Base-by-base conservation (phyloP, 2,329 filamentous ascomycete species). In the Chaetomium globosum region DNA sequence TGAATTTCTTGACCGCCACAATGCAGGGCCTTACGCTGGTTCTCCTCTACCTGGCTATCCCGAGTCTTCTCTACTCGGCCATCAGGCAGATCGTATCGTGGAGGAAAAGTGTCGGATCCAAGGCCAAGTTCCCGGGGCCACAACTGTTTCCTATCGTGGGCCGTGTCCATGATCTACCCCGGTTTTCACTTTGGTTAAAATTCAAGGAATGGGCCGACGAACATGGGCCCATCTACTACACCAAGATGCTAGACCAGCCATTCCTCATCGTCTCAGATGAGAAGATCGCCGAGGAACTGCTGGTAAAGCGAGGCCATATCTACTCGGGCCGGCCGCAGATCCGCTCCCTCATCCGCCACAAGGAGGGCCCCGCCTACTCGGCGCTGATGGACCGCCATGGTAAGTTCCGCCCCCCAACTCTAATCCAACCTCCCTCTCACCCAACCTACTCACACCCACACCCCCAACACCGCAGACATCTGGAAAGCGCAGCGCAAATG, bases 291-390 rank as follows among this genome's bases (percentile, higher is more conserved):
- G 75, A 78, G 66, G 81, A 83, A 61, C 75, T 83, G 8, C 77
- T 83, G 3, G 74, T 82, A 48, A 82, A 82, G 73, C 75, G 80
- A 33, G 81, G 81, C 5, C 79, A 83, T 66, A 82, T 80, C 65
- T 83, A 82, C 68, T 79, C 80, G 1, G 81, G 81, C 4, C 76
- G 81, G n/a, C 79, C 80, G 8, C 81, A 83, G 73, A 81, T 83
- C 63, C 73, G 81, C 36, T 80, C 81, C 0, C 73, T 83, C 19
- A 79, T 83, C 66, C 74, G 79, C 63, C 81, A 83, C 71, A 83
- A 83, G 73, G 76, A 79, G 4, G 79, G 80, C 0, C 78, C 80
- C 0, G 78, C 75, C 2, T 83, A 83, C 67, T 75, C 80, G n/a
- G 81, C 81, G 4, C 71, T 83, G 68, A 82, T 83, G 80, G 81